Conservation (phyloP, 805 yeast species). For the Starmerella ratchasimensis region DNA sequence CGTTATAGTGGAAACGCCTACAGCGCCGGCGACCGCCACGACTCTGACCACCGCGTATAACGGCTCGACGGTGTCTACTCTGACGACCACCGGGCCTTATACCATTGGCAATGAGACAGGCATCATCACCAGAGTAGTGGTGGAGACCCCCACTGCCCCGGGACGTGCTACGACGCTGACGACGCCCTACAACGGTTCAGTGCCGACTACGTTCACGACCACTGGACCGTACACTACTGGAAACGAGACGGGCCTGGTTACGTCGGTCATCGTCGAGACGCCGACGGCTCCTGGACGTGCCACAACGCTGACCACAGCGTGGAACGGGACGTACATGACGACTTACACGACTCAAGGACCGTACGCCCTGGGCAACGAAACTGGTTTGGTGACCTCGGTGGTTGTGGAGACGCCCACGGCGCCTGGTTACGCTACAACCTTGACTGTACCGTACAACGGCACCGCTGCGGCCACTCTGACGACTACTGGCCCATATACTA, state of each 20-base stretch:
- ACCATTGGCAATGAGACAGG: background rate
- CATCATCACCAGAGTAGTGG: background rate
- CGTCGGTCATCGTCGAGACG: background rate
- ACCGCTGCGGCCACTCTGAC: background rate
- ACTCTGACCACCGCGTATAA: background rate
- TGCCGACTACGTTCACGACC: background rate
- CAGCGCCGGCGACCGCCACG: background rate
- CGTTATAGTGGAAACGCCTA: background rate
- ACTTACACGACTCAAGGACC: background rate
- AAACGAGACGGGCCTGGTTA: background rate
- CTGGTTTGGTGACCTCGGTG: background rate
- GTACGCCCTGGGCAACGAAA: background rate
- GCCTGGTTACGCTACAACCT: background rate
- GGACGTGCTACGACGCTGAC: background rate
- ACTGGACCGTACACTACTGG: background rate
- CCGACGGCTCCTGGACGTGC: slow-evolving; percentile 2
- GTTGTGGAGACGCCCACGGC: background rate
- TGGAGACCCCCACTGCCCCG: slow-evolving; percentile 3
- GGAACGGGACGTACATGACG: background rate
- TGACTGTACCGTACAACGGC: background rate
- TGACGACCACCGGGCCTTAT: slow-evolving; percentile 1
- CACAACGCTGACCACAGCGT: slow-evolving; percentile 1
- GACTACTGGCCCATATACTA: slow-evolving; percentile 1
- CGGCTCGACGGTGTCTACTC: background rate
- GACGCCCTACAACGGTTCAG: background rate